A percentile compares a stretch with the other conserved stretches of the same genome.
These are phyloP conservation scores for Pezicula carpinea DNA, from an alignment of 2,329 filamentous ascomycete genomes.

Conservation along the genomic window DNA sequence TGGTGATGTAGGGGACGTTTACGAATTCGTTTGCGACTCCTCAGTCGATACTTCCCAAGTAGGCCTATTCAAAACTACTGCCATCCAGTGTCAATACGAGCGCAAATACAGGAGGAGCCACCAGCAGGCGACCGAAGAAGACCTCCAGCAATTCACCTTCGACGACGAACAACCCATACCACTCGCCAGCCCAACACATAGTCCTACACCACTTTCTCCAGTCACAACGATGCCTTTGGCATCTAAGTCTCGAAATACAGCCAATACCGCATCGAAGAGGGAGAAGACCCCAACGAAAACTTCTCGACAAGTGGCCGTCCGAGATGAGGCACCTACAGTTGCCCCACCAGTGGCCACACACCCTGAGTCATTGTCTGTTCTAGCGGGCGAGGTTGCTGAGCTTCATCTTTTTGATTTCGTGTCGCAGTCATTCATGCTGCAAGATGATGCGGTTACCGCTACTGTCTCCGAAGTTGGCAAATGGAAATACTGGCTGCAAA, in stretches of 20 bases:
- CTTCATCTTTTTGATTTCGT: constrained; percentile 91
- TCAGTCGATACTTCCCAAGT: constrained; percentile 67
- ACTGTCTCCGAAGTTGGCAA: constrained; percentile 80
- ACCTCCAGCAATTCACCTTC: constrained; percentile 82
- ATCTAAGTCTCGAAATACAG: constrained; percentile 22
- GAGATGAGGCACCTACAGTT: constrained; percentile 45
- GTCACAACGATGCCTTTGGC: constrained; percentile 18
- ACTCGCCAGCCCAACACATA: constrained; percentile 58
- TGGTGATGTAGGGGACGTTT: constrained; percentile 91
- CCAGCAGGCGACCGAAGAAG: constrained; percentile 73
- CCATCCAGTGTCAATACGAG: constrained; percentile 95
- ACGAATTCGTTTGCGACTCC: constrained; percentile 91
- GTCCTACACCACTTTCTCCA: constrained; percentile 39
- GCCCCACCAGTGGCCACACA: constrained; percentile 55
- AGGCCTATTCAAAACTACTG: constrained; percentile 73
- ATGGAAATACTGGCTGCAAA: constrained; percentile 95
- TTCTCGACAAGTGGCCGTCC: constrained; percentile 25
- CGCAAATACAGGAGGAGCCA: constrained; percentile 82
- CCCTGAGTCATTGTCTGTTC: constrained; percentile 66
- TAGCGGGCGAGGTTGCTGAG: constrained; percentile 74
- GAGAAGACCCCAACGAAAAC: constrained; percentile 24
- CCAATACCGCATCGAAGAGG: constrained; percentile 44
- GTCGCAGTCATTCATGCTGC: constrained; percentile 76
- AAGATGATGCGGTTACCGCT: constrained; percentile 71
- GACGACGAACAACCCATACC: constrained; percentile 58